Evolutionary conservation across 768 basidiomycete species (phyloP).

Genomic region (Pulveroboletus sp.): DNA sequence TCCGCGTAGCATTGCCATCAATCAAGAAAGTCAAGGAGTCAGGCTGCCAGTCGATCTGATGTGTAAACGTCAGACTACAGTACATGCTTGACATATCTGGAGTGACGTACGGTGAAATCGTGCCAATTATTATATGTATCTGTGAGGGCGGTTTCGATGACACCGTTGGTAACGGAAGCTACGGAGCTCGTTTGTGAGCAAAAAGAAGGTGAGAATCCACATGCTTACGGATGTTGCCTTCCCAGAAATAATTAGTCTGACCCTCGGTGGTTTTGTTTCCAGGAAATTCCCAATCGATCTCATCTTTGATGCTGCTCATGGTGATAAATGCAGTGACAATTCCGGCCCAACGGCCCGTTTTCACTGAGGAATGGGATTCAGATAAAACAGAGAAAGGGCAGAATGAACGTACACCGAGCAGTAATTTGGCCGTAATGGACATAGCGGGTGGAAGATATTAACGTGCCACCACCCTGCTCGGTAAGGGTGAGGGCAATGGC

Average conservation of each 20-base stretch:
- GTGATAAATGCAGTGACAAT: slow-evolving; percentile 83
- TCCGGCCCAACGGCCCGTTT: slow-evolving; percentile 74
- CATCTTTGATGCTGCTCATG: slow-evolving; percentile 80
- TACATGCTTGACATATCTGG: not conserved
- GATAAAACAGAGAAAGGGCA: not conserved
- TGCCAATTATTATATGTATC: slow-evolving; percentile 73
- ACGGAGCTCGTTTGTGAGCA: not conserved
- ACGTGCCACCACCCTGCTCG: slow-evolving; percentile 67
- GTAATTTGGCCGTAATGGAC: slow-evolving; percentile 78
- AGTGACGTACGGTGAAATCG: slow-evolving; percentile 59
- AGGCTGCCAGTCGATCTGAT: slow-evolving; percentile 77
- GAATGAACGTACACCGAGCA: slow-evolving; percentile 41
- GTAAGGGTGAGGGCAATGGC: slow-evolving; percentile 68
- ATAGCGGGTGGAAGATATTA: slow-evolving; percentile 75
- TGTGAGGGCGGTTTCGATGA: slow-evolving; percentile 40
- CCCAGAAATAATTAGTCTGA: slow-evolving; percentile 82
- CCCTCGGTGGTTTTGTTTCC: slow-evolving; percentile 56
- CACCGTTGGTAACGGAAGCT: slow-evolving; percentile 49
- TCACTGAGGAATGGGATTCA: slow-evolving; percentile 42
- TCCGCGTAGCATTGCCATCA: slow-evolving; percentile 69
- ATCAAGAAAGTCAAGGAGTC: slow-evolving; percentile 60
- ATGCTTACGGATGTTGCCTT: slow-evolving; percentile 59
- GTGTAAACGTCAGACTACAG: not conserved
- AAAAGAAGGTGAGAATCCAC: not conserved
- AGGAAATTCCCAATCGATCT: slow-evolving; percentile 86